Evolutionary conservation across 2,329 filamentous ascomycete genomes (phyloP), one percentile per base, ranked within the genome.

Genomic region (Alternaria sp.): DNA sequence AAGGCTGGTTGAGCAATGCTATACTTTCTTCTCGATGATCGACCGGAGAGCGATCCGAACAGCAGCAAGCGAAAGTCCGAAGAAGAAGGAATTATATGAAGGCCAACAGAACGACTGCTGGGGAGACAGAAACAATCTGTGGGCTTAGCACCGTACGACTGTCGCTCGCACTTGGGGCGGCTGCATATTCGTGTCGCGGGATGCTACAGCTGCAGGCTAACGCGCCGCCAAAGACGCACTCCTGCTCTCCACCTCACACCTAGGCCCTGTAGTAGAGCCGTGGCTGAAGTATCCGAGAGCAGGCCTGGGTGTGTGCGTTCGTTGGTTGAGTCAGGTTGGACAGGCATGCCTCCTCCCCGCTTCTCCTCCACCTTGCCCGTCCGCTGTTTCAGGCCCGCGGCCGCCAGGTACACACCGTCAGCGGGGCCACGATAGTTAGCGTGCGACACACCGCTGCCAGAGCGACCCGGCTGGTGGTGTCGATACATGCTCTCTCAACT

Each of bases 301-400:
- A 49, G 66, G 65, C 64, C 68, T 43, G 55, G 64, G 42, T 58
- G 46, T 57, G 62, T 57, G 49, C 61, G 67, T 66, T 36, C 57
- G 46, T 38, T 38, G 46, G 46, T 49, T 49, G 46, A 49, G 46
- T 49, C 46, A 38, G 46, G 20, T 49, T 5, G 46, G 60, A 62
- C 68, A 58, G 44, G 49, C 44, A 24, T 51, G 43, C 51, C 52
- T 51, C 48, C 61, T 61, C 63, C 59, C 65, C 62, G 67, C 67
- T 63, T 36, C 57, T 63, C 63, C 63, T 61, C 64, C 62, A 62
- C 61, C 59, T 59, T 57, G 59, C 61, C 39, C 62, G 59, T 62
- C 69, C 64, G 64, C 63, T 60, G 69, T 72, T 74, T 74, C 72
- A 73, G 64, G 62, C 49, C 57, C 48, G 51, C 34, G 57, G 60